Base-by-base conservation (phyloP, 495 filamentous ascomycete species). In the Aspergillus conjunctus region DNA sequence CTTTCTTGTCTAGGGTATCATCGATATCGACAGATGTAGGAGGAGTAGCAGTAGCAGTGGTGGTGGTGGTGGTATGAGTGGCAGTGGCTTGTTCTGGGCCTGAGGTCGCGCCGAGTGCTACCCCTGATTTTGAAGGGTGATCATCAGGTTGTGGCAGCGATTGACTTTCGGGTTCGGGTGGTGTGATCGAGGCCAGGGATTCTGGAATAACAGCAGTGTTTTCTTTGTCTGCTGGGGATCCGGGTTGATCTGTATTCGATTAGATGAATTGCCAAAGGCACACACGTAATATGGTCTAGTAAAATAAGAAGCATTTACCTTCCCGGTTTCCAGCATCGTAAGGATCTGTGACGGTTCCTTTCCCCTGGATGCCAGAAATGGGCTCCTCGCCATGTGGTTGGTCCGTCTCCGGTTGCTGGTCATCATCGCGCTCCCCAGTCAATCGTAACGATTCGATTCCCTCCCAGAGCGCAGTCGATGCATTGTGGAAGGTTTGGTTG, bases 311-410 rank as follows among this genome's bases (percentile, higher is more conserved):
- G 5, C 5, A 55, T 22, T 14, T 34, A 76, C 75, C 74, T 18
- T 77, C 71, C 26, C 73, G 73, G 58, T 78, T 79, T 31, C 76
- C 77, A 37, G 67, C 75, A 59, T 79, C 77, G 44, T 78, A 81
- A 6, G 78, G 78, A 56, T 81, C 76, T 17, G 66, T 75, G 17
- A 46, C 59, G 10, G 50, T 61, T 45, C 74, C 77, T 58, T 66
- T 69, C 31, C 77, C 76, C 54, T 77, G 71, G 14, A 78, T 61
- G 14, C 78, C 75, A n/a, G 78, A 69, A 12, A 78, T 58, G 11
- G 78, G 78, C 48, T 80, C 77, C 21, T 76, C 72, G 48, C 72
- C 66, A n/a, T 71, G 66, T 41, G 65, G 59, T 18, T 60, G 46
- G 12, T 46, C 34, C 33, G 77, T 74, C 21, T 77, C 72, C 37